Percentiles rank a stretch among this genome's conserved stretches.
Evolutionary conservation across 2,329 filamentous ascomycete species (phyloP).

Genomic region (Alternaria triticina): DNA sequence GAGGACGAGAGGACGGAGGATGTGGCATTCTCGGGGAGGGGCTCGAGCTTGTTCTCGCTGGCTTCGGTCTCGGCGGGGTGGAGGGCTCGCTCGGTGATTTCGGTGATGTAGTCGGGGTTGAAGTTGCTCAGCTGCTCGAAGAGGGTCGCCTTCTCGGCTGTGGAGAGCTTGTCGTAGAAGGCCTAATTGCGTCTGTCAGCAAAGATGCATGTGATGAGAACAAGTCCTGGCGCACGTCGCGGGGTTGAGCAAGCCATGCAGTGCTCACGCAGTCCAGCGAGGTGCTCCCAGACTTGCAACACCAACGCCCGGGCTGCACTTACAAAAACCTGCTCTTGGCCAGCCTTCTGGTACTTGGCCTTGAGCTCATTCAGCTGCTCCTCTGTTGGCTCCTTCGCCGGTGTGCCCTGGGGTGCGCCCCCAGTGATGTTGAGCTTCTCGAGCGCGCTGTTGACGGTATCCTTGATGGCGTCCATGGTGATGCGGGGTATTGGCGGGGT

Average conservation of each 20-base stretch:
- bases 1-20: slow-evolving; percentile 93
- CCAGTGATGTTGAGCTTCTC: slow-evolving; percentile 51
- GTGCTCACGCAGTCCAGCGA: slow-evolving; percentile 1
- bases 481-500: slow-evolving; percentile 16
- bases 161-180: slow-evolving; percentile 82
- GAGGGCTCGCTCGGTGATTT: slow-evolving; percentile 81
- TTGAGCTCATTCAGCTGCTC: slow-evolving; percentile 72
- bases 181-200: slow-evolving; percentile 34
- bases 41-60: slow-evolving; percentile 70
- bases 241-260: neutral
- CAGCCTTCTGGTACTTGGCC: slow-evolving; percentile 74
- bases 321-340: slow-evolving; percentile 80
- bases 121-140: slow-evolving; percentile 83
- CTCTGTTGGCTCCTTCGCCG: slow-evolving; percentile 62
- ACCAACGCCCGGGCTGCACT: neutral
- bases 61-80: slow-evolving; percentile 71
- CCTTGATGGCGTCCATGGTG: slow-evolving; percentile 52
- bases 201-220: neutral
- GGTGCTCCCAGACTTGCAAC: neutral
- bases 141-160: slow-evolving; percentile 75
- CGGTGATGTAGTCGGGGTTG: slow-evolving; percentile 86
- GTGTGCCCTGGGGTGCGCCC: slow-evolving; percentile 37
- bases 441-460: slow-evolving; percentile 50
- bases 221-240: neutral
- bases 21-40: slow-evolving; percentile 82